phyloP scores from a whole-genome alignment of 2,329 filamentous ascomycete genomes.

The Colletotrichum eremochloae region DNA sequence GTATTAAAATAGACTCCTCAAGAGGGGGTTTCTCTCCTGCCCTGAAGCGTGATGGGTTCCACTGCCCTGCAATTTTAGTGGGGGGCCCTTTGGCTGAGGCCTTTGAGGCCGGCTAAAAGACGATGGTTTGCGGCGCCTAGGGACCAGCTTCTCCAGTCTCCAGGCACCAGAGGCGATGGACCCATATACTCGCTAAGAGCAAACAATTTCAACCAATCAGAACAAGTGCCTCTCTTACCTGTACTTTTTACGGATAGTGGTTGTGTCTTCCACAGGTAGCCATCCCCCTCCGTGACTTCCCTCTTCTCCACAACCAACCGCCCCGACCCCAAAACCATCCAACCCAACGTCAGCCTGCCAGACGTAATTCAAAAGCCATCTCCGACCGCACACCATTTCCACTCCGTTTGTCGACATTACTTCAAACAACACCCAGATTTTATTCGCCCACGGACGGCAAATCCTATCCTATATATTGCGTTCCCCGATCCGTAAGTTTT shows the following conservation, averaged over 20 bases:
- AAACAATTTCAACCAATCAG: slow-evolving; percentile 8
- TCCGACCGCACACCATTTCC: slow-evolving; percentile 17
- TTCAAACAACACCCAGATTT: background rate
- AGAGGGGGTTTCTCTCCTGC: background rate
- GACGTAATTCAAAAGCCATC: slow-evolving; percentile 23
- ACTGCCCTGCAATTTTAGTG: slow-evolving; percentile 5
- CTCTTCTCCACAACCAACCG: slow-evolving; percentile 24
- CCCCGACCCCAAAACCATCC: slow-evolving; percentile 15
- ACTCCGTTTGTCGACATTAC: background rate
- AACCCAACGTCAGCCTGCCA: slow-evolving; percentile 27
- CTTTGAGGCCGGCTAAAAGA: slow-evolving; percentile 10
- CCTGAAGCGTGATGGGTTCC: background rate
- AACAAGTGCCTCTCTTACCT: background rate
- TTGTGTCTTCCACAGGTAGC: slow-evolving; percentile 23
- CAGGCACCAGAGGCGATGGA: slow-evolving; percentile 16
- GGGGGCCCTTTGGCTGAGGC: slow-evolving; percentile 2
- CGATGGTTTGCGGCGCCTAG: slow-evolving; percentile 4
- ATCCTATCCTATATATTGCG: background rate
- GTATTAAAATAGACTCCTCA: background rate
- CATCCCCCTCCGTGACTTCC: slow-evolving; percentile 13
- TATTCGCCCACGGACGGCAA: background rate
- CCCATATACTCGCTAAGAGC: background rate
- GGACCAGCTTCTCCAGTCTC: slow-evolving; percentile 33
- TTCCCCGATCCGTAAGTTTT: slow-evolving; percentile 1
- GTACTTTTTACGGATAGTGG: background rate